Conservation (phyloP, 495 filamentous ascomycete species). For the Jackrogersella multiformis region DNA sequence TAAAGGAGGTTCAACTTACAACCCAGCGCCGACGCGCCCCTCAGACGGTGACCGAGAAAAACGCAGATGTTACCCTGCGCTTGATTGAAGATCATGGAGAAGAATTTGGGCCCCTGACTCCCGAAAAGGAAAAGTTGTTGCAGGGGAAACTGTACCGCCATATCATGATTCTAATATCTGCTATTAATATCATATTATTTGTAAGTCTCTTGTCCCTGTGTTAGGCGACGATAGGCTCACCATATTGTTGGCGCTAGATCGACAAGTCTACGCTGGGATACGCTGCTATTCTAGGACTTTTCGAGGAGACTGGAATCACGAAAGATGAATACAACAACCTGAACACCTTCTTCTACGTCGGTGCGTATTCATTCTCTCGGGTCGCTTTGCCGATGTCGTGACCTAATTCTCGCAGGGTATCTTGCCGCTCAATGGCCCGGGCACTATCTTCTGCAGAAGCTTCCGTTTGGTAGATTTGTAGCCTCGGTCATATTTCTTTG, state of each 20-base stretch:
- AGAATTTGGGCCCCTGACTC: background rate
- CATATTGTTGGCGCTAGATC: background rate
- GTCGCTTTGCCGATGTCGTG: background rate
- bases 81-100: slow-evolving; percentile 2
- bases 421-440: slow-evolving; percentile 18
- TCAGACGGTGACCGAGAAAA: slow-evolving; percentile 6
- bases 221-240: background rate
- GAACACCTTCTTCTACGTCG: slow-evolving; percentile 5
- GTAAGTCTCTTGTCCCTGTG: background rate
- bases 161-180: slow-evolving; percentile 5
- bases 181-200: slow-evolving; percentile 1
- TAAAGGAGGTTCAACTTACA: background rate
- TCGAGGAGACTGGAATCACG: slow-evolving; percentile 13
- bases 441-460: slow-evolving; percentile 16
- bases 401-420: slow-evolving; percentile 7
- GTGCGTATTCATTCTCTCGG: background rate
- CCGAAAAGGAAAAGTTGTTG: background rate
- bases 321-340: slow-evolving; percentile 8
- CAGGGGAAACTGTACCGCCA: background rate
- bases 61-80: slow-evolving; percentile 1
- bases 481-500: slow-evolving; percentile 14
- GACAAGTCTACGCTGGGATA: slow-evolving; percentile 21
- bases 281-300: slow-evolving; percentile 12
- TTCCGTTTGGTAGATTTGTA: slow-evolving; percentile 11
- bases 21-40: background rate